phyloP scores from a whole-genome alignment of 108 stramenopile species.

The Halocafeteria seosinensis region DNA sequence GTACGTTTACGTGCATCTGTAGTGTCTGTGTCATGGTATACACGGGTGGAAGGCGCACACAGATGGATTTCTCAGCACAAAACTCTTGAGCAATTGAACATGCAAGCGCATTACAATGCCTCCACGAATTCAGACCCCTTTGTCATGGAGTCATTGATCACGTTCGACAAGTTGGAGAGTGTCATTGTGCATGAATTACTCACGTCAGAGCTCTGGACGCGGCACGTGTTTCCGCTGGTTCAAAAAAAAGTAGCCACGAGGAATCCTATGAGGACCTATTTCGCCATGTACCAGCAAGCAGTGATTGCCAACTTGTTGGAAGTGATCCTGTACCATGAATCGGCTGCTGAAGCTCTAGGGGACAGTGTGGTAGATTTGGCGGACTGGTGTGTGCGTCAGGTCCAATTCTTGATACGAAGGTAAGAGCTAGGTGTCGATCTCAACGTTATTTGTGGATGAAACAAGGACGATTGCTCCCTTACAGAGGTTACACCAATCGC shows the following conservation, averaged over 20 bases:
- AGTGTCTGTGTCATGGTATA: too few species aligned
- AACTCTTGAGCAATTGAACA: constrained; percentile 30
- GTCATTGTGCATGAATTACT: constrained; percentile 32
- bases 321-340: constrained; percentile 31
- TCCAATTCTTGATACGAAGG: constrained; percentile 19
- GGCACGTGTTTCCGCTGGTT: constrained; percentile 19
- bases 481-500: too few species aligned
- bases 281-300: constrained; percentile 36
- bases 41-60: too few species aligned
- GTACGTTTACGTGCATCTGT: too few species aligned
- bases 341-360: constrained; percentile 23
- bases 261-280: constrained; percentile 20
- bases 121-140: constrained; percentile 31
- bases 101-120: constrained; percentile 44
- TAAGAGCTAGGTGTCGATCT: not conserved
- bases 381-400: constrained; percentile 36
- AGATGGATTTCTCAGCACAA: constrained; percentile 20
- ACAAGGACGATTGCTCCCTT: not conserved
- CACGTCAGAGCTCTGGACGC: constrained; percentile 36
- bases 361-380: constrained; percentile 32
- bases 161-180: constrained; percentile 33
- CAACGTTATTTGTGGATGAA: not conserved
- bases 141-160: constrained; percentile 36
- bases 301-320: constrained; percentile 35
- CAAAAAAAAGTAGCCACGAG: constrained; percentile 4